phyloP scores from a whole-genome alignment of 768 basidiomycete genomes.

The Mycena galericulata region DNA sequence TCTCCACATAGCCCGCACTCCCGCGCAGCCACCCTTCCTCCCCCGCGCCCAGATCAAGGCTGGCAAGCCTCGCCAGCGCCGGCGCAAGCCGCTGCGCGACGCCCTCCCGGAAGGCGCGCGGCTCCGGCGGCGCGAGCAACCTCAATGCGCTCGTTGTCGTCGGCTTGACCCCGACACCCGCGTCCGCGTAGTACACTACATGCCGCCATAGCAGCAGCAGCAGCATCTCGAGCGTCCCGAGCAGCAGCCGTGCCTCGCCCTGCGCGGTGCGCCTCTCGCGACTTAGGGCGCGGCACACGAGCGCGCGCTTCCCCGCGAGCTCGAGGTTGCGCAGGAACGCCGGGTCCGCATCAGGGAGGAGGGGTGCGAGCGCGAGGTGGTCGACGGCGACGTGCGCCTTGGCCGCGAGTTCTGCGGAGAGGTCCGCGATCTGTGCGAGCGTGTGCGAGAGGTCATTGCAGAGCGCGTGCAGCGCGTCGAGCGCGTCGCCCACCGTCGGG shows the following conservation, averaged over 20 bases:
- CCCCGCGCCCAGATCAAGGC: constrained; percentile 64
- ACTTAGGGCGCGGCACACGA: constrained; percentile 74
- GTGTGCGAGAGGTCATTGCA: constrained; percentile 70
- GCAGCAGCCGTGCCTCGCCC: constrained; percentile 62
- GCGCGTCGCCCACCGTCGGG: constrained; percentile 80
- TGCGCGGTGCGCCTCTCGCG: constrained; percentile 53
- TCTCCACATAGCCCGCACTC: constrained; percentile 78
- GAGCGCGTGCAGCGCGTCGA: constrained; percentile 74
- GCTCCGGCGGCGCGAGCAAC: constrained; percentile 66
- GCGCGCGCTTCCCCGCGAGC: constrained; percentile 72
- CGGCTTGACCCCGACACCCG: constrained; percentile 55
- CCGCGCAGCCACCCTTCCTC: constrained; percentile 69
- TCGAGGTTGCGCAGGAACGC: constrained; percentile 75
- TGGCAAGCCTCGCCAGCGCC: constrained; percentile 64
- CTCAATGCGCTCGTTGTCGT: constrained; percentile 63
- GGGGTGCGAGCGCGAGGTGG: too few relatives aligned
- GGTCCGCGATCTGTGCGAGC: constrained; percentile 73
- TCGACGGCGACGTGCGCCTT: constrained; percentile 78
- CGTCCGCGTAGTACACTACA: constrained; percentile 70
- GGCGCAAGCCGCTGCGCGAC: constrained; percentile 66
- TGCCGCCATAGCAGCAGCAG: constrained; percentile 88
- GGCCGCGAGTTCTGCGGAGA: constrained; percentile 79
- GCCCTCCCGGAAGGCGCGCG: constrained; percentile 69
- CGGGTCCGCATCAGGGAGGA: constrained; percentile 63
- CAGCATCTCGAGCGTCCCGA: constrained; percentile 81